Conservation (phyloP, 2,329 filamentous ascomycete genomes). For the Chaetomium olivaceum region DNA sequence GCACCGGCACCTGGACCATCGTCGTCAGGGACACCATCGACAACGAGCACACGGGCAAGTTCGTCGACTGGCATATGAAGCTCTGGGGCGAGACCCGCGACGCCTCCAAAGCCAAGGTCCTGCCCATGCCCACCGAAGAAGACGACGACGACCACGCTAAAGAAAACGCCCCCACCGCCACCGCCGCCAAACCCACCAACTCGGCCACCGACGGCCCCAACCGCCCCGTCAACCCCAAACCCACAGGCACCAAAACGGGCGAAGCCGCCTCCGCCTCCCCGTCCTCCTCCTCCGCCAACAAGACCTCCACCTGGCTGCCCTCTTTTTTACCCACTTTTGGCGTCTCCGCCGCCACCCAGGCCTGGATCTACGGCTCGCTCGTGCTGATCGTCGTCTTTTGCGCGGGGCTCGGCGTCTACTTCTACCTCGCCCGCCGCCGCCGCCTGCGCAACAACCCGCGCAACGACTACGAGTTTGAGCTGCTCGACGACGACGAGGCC, state of each 20-base stretch:
- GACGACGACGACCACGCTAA: conserved; percentile 82
- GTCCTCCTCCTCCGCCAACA: conserved; percentile 26
- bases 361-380: conserved; percentile 89
- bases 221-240: conserved; percentile 57
- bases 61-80: conserved; percentile 90
- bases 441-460: conserved; percentile 72
- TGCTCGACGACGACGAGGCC: conserved; percentile 77
- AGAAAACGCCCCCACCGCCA: conserved; percentile 57
- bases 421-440: conserved; percentile 76
- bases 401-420: conserved; percentile 74
- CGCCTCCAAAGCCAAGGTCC: conserved; percentile 65
- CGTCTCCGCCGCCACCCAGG: conserved; percentile 79
- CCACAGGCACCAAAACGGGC: conserved; percentile 33
- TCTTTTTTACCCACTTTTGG: conserved; percentile 90
- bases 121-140: conserved; percentile 79
- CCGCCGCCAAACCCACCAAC: conserved; percentile 60
- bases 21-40: conserved; percentile 80
- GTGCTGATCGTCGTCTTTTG: conserved; percentile 87
- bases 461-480: conserved; percentile 91
- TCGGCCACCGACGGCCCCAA: conserved; percentile 67
- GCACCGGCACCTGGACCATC: conserved; percentile 86
- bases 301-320: conserved; percentile 65
- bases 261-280: conserved; percentile 28
- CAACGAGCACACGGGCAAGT: conserved; percentile 75
- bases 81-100: conserved; percentile 91